Base-by-base conservation (phyloP, 306 rosid species). In the Dryas octopetala region DNA sequence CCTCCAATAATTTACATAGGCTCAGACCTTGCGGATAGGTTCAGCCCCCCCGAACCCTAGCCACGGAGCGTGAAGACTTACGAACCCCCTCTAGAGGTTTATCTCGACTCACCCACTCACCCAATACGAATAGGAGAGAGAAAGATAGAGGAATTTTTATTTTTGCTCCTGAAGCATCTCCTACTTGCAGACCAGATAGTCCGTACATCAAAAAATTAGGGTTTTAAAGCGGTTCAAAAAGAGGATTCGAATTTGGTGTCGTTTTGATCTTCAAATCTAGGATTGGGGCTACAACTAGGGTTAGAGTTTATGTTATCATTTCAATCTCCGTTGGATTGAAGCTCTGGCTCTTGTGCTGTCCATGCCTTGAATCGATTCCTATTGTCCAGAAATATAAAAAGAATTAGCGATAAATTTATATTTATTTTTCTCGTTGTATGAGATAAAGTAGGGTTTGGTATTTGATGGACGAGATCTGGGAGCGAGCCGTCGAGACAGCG, bases 401-500 rank as follows among this genome's bases (percentile, higher is more conserved):
- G 13, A 23, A 6, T 16, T 47, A 7, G 51, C 3, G 38, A 64
- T 8, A 19, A 43, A 50, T 45, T 53, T 41, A 1, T 19, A 1
- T 19, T 62, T 2, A 7, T 1, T 43, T 65, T 10, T 45, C 6
- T 70, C 68, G 79, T 83, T 86, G 79, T 85, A 87, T 90, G 89
- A 82, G 87, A 88, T 79, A 54, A 62, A 50, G 83, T 78, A 81
- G 73, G 80, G 82, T 72, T 66, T 74, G 83, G 60, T 80, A 83
- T 87, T 90, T 88, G 81, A 93, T 93, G 98, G 98, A 93, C 74
- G 98, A 90, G 97, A 93, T 93, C 89, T 93, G 98, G 98, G 98
- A 93, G 82, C 84, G 90, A 63, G 98, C 98, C 62, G 91, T 93
- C 44, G 98, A 93, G 78, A 89, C 97, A 62, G 98, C 98, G 74